A percentile compares a stretch with the other conserved stretches of the same genome.
These are phyloP conservation scores for Nephelium lappaceum DNA, from an alignment of 345 rosid genomes.

Conservation along the genomic window DNA sequence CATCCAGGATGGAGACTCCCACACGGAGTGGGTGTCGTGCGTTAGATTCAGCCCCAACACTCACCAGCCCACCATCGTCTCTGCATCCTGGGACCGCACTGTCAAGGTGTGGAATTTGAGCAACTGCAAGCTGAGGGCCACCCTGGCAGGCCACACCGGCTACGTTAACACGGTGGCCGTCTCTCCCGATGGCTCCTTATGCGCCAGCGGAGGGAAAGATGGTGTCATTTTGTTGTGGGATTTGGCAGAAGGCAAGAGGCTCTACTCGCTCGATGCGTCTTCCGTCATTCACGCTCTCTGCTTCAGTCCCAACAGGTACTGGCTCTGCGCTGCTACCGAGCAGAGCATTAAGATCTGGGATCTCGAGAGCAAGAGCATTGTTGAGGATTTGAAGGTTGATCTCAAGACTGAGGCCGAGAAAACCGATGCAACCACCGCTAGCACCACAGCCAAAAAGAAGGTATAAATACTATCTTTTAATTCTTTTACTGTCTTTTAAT, in stretches of 20 bases:
- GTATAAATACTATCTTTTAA: conserved; percentile 27
- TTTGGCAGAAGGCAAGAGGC: conserved; percentile 94
- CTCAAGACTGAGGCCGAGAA: conserved; percentile 95
- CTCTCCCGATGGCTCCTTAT: conserved; percentile 91
- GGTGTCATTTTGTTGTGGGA: conserved; percentile 90
- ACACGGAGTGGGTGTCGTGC: conserved; percentile 91
- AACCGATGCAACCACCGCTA: conserved; percentile 37
- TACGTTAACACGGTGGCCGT: conserved; percentile 92
- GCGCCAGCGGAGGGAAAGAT: conserved; percentile 98
- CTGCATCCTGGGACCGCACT: conserved; percentile 87
- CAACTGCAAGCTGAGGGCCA: conserved; percentile 82
- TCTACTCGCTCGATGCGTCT: conserved; percentile 83
- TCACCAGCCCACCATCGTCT: conserved; percentile 81
- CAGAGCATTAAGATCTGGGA: conserved; percentile 98
- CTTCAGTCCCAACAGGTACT: conserved; percentile 97
- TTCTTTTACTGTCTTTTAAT: too few species aligned
- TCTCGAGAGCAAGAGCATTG: conserved; percentile 92
- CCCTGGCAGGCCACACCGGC: conserved; percentile 76
- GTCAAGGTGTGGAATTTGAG: conserved; percentile 95
- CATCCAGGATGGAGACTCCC: conserved; percentile 84
- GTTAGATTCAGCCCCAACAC: conserved; percentile 91
- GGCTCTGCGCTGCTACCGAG: conserved; percentile 98
- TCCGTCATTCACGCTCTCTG: conserved; percentile 78
- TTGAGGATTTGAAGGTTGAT: conserved; percentile 96
- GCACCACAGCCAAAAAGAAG: conserved; percentile 60